Base-by-base conservation (phyloP, 371 early-diverging fungal species). In the Circinella umbellata region DNA sequence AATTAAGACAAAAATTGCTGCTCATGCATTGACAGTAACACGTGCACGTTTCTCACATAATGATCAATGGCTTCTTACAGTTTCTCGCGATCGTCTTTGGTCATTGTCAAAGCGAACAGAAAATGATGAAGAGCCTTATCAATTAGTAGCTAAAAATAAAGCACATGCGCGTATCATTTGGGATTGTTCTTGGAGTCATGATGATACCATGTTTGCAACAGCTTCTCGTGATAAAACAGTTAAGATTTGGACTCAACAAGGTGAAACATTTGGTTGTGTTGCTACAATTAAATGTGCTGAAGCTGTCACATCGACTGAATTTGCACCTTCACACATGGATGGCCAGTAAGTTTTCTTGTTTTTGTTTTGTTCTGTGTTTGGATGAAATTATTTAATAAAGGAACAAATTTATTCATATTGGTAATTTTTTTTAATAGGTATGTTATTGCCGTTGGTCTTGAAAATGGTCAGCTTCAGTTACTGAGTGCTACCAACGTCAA, bases 91-190 rank as follows among this genome's bases (percentile, higher is more conserved):
- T 78, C 91, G 99, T 46, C 76, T 89, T 14, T 96, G 95, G 95
- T 85, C 90, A 0, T 70, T 98, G 62, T 96, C 89, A 72, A 86
- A 89, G 70, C 84, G 85, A 35, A 76, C 75, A 1, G 74, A 79
- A 20, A 76, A 69, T 55, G 77, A 85, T 42, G 2, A 71, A 11
- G 48, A 47, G 42, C 88, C 91, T 3, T 92, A 90, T 73, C 75
- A 75, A 38, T 79, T 92, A n/a, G 82, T 84, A 1, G 78, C 79
- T 38, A 85, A 78, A 62, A 86, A 89, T 57, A 94, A 94, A 76
- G 94, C 97, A 1, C 98, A 99, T 75, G 87, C 96, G 0, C 90
- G 99, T 70, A 97, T 99, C 66, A 91, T 99, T 36, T 99, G 99
- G 99, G 93, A 92, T 74, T 90, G 88, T 60, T 80, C 88, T 3